Evolutionary conservation across 1,139 yeast genomes (phyloP).

Genomic region (Candida buenavistaensis): DNA sequence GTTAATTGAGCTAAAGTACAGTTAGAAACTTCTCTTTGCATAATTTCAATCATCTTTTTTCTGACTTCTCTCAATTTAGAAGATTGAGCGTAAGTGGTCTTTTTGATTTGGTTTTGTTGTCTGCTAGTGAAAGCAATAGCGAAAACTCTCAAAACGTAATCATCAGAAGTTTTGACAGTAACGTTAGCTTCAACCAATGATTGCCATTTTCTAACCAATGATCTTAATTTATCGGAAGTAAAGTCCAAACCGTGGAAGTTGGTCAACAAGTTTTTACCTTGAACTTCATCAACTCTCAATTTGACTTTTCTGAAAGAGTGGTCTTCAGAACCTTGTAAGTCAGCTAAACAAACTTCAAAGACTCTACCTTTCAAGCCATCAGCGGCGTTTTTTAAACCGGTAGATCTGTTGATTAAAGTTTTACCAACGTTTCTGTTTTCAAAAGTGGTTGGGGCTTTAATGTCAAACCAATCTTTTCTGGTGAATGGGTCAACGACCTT

Average conservation of each 20-base stretch:
- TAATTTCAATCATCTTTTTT: constrained; percentile 52
- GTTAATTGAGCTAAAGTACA: constrained; percentile 52
- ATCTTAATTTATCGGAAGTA: constrained; percentile 52
- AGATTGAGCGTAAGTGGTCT: constrained; percentile 53
- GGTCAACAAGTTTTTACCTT: constrained; percentile 55
- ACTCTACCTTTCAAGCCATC: constrained; percentile 56
- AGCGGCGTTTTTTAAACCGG: constrained; percentile 54
- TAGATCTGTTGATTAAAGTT: constrained; percentile 52
- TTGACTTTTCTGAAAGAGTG: constrained; percentile 53
- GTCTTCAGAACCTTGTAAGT: constrained; percentile 54
- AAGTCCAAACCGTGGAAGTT: constrained; percentile 55
- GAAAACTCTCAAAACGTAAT: constrained; percentile 50
- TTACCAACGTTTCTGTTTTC: constrained; percentile 54
- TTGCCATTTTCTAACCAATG: constrained; percentile 56
- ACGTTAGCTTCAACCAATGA: constrained; percentile 54
- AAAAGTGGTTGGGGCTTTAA: constrained; percentile 53
- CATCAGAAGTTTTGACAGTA: constrained; percentile 52
- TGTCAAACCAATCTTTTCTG: constrained; percentile 54
- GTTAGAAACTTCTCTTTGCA: constrained; percentile 54
- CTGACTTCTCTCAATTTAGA: constrained; percentile 53
- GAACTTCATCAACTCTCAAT: constrained; percentile 56
- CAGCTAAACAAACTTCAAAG: constrained; percentile 50
- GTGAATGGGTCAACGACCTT: constrained; percentile 54
- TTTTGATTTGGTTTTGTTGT: constrained; percentile 52
- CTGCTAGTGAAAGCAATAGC: constrained; percentile 56